Evolutionary conservation across 129 eudicot genomes (phyloP).

Genomic region (Escallonia herrerae): DNA sequence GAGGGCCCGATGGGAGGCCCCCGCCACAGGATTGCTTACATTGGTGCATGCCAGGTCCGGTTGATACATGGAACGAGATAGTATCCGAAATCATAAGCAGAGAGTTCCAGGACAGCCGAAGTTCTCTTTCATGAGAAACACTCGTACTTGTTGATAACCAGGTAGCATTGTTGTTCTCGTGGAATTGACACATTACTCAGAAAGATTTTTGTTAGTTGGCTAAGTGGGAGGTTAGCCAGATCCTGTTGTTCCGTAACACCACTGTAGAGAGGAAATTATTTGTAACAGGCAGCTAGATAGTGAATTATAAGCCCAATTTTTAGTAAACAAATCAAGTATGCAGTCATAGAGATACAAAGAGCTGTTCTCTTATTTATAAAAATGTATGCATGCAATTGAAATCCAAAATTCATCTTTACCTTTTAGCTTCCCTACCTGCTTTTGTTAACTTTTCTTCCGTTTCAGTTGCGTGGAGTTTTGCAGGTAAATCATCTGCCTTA

Average conservation of each 20-base stretch:
- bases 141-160: neutral
- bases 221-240: neutral
- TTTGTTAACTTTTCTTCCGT: neutral
- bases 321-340: too few species aligned
- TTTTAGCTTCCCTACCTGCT: neutral
- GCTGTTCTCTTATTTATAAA: too few species aligned
- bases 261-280: too few species aligned
- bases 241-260: neutral
- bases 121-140: constrained; percentile 4
- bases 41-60: constrained; percentile 99
- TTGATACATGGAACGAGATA: constrained; percentile 91
- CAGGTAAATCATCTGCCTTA: neutral
- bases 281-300: too few species aligned
- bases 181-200: neutral
- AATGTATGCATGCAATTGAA: too few species aligned
- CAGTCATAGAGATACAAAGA: neutral
- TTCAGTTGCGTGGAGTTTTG: neutral
- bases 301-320: too few species aligned
- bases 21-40: constrained; percentile 97
- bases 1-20: constrained; percentile 80
- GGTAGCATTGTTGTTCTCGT: neutral
- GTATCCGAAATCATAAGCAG: constrained; percentile 66
- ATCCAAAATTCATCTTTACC: too few species aligned
- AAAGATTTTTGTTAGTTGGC: neutral
- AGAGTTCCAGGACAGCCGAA: constrained; percentile 40